Base-by-base conservation (phyloP, 495 filamentous ascomycete genomes). In the Hyaloscypha bicolor region DNA sequence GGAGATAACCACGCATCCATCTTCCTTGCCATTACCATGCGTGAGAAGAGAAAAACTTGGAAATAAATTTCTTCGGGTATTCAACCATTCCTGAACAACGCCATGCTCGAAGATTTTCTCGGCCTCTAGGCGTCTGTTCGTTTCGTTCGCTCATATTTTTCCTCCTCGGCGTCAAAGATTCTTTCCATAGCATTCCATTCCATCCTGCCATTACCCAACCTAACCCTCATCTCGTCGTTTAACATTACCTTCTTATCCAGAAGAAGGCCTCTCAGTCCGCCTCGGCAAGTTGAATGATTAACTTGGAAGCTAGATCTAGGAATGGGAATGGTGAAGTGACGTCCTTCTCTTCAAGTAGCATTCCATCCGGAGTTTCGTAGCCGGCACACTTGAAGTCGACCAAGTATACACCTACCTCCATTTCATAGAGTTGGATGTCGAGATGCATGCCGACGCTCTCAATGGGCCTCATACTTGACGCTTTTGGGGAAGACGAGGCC, bases 361-460 rank as follows among this genome's bases (percentile, higher is more conserved):
- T 81, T 25, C 86, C 85, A 14, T 85, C 80, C 3, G 78, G 71
- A 45, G 91, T 90, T 77, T 99, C 95, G 77, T 99, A 99, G 8
- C 95, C 95, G n/a, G 94, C 93, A 74, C 95, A 97, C 74, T 96
- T 98, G 85, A 99, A 98, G 76, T 99, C 95, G 31, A 99, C 95
- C 69, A 98, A 90, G 77, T 94, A 99, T 70, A 93, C 94, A 64
- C 91, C 91, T 48, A 88, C 87, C 77, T 99, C 95, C 78, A 99
- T 90, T 73, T 94, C 91, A 76, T 99, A 99, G 33, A 99, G 88
- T 76, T 99, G 95, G 64, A 99, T 96, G 62, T 95, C 93, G 76
- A 98, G 88, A 72, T 96, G 94, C 68, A 98, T 93, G 68, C 86
- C 89, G 29, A 91, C 84, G 57, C 85, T 84, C 60, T 91, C 82